A percentile compares a stretch with the other conserved stretches of the same genome.
Conservation (phyloP, 139 green algal genomes). For the Klebsormidium nitens region DNA sequence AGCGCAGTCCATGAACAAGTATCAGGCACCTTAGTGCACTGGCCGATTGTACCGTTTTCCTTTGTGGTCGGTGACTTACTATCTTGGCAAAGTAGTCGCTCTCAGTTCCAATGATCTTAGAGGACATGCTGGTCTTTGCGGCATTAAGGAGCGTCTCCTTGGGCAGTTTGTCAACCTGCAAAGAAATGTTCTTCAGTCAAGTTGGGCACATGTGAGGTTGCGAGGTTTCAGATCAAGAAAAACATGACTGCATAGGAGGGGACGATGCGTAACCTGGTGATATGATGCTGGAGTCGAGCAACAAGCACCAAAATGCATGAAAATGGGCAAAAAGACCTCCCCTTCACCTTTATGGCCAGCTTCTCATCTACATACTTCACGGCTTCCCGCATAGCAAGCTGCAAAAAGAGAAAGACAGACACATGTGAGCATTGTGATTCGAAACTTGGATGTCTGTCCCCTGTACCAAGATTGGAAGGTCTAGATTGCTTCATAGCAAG, state of each 20-base stretch:
- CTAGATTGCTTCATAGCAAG: no score
- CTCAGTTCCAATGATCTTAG: slow-evolving; percentile 85
- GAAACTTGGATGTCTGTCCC: not conserved
- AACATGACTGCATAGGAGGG: slow-evolving; percentile 5
- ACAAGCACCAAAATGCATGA: not conserved
- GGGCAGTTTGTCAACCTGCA: slow-evolving; percentile 64
- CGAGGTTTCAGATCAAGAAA: slow-evolving; percentile 4
- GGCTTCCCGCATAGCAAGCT: slow-evolving; percentile 91
- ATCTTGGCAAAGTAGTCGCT: slow-evolving; percentile 83
- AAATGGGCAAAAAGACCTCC: slow-evolving; percentile 4
- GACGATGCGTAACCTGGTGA: not conserved
- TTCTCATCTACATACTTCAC: slow-evolving; percentile 86
- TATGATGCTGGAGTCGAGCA: not conserved
- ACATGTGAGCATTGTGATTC: slow-evolving; percentile 6
- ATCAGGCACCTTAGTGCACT: no score
- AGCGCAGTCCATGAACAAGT: no score
- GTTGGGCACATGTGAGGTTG: not conserved
- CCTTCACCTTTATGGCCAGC: slow-evolving; percentile 59
- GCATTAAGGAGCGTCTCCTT: slow-evolving; percentile 74
- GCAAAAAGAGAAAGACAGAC: slow-evolving; percentile 21
- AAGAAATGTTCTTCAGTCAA: slow-evolving; percentile 7
- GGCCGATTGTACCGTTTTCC: no score
- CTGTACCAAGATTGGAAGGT: no score
- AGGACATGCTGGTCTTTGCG: slow-evolving; percentile 89
- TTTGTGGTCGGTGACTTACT: no score